Percentiles rank a stretch among this genome's conserved stretches.
Conservation (phyloP, 805 yeast species). For the Limtongia smithiae region DNA sequence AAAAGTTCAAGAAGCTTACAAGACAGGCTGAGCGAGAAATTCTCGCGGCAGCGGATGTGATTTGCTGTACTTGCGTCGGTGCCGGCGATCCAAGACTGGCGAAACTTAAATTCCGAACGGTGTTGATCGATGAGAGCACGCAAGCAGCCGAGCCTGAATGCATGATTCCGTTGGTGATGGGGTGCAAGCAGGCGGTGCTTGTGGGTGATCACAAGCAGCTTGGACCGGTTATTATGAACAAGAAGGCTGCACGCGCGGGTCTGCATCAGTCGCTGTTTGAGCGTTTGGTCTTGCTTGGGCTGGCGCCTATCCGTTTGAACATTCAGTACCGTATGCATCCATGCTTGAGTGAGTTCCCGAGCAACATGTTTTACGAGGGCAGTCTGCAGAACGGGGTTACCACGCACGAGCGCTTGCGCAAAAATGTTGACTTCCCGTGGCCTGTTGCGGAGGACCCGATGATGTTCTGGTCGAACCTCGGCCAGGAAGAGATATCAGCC, state of each 20-base stretch:
- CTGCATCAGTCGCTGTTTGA: slow-evolving; percentile 83
- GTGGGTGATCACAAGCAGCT: slow-evolving; percentile 96
- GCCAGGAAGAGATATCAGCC: slow-evolving; percentile 81
- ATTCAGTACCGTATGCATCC: slow-evolving; percentile 98
- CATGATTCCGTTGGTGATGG: slow-evolving; percentile 81
- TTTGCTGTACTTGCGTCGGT: slow-evolving; percentile 89
- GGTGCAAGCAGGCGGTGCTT: slow-evolving; percentile 81
- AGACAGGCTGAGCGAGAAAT: slow-evolving; percentile 49
- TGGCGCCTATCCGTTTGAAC: slow-evolving; percentile 77
- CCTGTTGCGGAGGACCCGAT: slow-evolving; percentile 79
- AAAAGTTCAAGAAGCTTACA: slow-evolving; percentile 43
- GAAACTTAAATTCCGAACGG: slow-evolving; percentile 61
- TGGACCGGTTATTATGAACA: slow-evolving; percentile 84
- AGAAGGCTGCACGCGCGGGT: slow-evolving; percentile 82
- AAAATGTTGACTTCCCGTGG: slow-evolving; percentile 77
- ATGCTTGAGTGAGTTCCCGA: slow-evolving; percentile 75
- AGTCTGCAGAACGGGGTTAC: slow-evolving; percentile 88
- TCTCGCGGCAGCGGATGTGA: slow-evolving; percentile 62
- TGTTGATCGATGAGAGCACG: slow-evolving; percentile 86
- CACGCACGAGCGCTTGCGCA: slow-evolving; percentile 59
- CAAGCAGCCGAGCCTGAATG: slow-evolving; percentile 94
- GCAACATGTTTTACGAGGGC: slow-evolving; percentile 91
- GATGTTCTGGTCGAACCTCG: slow-evolving; percentile 93
- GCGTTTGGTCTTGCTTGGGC: slow-evolving; percentile 75
- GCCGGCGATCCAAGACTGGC: slow-evolving; percentile 74